Evolutionary conservation across 73 alveolate species (phyloP), one percentile per base, ranked within the genome.

Genomic region (Tetrahymena thermophila): DNA sequence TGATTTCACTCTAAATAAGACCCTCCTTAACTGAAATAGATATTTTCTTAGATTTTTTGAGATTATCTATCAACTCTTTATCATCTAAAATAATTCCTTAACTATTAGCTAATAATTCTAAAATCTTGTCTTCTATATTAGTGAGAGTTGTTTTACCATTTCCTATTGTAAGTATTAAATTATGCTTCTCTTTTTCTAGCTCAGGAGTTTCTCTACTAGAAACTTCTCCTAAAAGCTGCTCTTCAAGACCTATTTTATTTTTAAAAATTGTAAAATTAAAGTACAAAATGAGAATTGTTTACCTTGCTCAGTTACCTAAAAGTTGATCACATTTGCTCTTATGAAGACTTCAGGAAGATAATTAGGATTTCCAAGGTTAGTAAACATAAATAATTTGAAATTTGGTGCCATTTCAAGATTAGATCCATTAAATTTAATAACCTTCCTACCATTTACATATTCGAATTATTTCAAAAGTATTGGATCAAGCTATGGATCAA

Each of bases 361-460:
- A 83, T 98, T 98, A n/a, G 99, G 99, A 95, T 98, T 98, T 19
- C 99, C 98, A 98, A 98, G 96, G 94, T 98, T 98, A 31, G 99
- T 98, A 35, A 98, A 96, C 98, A 98, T 97, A 93, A 96, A 98
- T 50, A 99, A 97, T 94, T 98, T 97, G 94, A 99, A 99, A 7
- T 98, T 97, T 34, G 97, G 96, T 93, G 98, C 98, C 94, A 97
- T 98, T 96, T 99, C 99, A 43, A 99, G 96, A 38, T 97, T 97
- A 40, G 97, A 97, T 94, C 98, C 99, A 85, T 98, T 98, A 34
- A 98, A 97, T 97, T 96, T 97, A 13, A 98, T 96, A 93, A 97
- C 97, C 93, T 98, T 97, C 94, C 97, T 97, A 93, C 97, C 97
- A 58, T 96, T 95, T 14, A 97, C 96, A 93, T 95, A 96, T 93